A percentile compares a stretch with the other conserved stretches of the same genome.
These are phyloP conservation scores for Cordyceps tenuipes DNA, from an alignment of 2,329 filamentous ascomycete genomes.

Conservation along the genomic window DNA sequence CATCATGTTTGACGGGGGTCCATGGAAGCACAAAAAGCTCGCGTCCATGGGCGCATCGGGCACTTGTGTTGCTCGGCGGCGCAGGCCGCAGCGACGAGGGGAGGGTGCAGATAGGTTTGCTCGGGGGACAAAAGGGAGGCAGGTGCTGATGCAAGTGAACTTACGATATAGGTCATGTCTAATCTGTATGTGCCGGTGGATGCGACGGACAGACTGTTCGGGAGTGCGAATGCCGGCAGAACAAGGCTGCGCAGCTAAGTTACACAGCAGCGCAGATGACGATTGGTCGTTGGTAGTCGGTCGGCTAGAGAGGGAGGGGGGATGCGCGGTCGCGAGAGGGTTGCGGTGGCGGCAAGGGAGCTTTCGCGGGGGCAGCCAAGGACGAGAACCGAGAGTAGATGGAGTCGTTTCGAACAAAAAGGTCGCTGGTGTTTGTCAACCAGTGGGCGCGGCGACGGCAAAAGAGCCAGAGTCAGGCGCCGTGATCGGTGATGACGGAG, in stretches of 20 bases:
- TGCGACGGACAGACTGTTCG: background rate
- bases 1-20: background rate
- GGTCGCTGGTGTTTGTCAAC: background rate
- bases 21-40: background rate
- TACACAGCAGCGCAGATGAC: slow-evolving; percentile 5
- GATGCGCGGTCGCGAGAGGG: background rate
- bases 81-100: background rate
- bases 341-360: background rate
- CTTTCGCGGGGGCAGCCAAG: background rate
- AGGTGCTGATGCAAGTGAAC: slow-evolving; percentile 14
- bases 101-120: background rate
- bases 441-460: background rate
- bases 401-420: background rate
- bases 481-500: background rate
- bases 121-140: background rate
- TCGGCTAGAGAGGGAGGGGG: background rate
- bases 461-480: background rate
- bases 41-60: background rate
- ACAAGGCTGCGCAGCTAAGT: background rate
- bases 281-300: background rate
- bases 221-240: background rate
- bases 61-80: background rate
- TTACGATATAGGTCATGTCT: slow-evolving; percentile 33
- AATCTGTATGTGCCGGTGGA: background rate
- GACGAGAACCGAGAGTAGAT: background rate